phyloP scores from a whole-genome alignment of 2,329 filamentous ascomycete genomes.

The Trichoderma guizhouense region DNA sequence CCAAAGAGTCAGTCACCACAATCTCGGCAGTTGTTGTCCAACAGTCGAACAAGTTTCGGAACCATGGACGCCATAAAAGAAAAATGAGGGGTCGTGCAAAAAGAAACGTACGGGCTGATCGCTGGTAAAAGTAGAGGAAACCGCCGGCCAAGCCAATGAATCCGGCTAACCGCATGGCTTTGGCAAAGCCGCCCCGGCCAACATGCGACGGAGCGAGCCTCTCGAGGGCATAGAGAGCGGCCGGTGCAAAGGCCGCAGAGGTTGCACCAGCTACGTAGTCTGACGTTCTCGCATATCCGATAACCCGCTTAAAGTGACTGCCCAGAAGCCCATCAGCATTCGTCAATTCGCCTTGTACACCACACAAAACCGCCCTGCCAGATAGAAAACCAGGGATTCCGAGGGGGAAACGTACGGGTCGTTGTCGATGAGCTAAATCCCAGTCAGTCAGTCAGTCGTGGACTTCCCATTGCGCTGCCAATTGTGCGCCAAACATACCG shows the following conservation, averaged over 20 bases:
- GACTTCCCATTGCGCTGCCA: slow-evolving; percentile 13
- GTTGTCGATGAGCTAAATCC: slow-evolving; percentile 88
- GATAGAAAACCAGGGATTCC: not conserved
- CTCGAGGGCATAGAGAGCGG: slow-evolving; percentile 75
- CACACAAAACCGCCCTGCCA: not conserved
- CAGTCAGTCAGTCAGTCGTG: slow-evolving; percentile 23
- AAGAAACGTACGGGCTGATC: slow-evolving; percentile 68
- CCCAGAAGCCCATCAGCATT: slow-evolving; percentile 29
- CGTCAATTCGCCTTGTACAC: not conserved
- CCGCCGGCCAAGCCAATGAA: slow-evolving; percentile 72
- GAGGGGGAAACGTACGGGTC: slow-evolving; percentile 68
- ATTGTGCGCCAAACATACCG: slow-evolving; percentile 57
- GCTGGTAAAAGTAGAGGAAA: slow-evolving; percentile 80
- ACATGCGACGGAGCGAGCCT: slow-evolving; percentile 80
- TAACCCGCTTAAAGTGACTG: slow-evolving; percentile 87
- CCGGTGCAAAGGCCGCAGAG: slow-evolving; percentile 69
- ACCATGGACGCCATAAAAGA: not conserved
- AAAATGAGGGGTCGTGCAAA: not conserved
- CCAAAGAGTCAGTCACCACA: not conserved
- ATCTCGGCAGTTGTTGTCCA: not conserved
- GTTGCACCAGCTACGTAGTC: slow-evolving; percentile 74
- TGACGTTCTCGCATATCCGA: slow-evolving; percentile 78
- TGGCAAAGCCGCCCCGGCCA: slow-evolving; percentile 76
- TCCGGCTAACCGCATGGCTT: slow-evolving; percentile 74
- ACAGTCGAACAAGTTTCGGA: not conserved